phyloP scores from a whole-genome alignment of 2,329 filamentous ascomycete species.

The Acrodontium crateriforme region DNA sequence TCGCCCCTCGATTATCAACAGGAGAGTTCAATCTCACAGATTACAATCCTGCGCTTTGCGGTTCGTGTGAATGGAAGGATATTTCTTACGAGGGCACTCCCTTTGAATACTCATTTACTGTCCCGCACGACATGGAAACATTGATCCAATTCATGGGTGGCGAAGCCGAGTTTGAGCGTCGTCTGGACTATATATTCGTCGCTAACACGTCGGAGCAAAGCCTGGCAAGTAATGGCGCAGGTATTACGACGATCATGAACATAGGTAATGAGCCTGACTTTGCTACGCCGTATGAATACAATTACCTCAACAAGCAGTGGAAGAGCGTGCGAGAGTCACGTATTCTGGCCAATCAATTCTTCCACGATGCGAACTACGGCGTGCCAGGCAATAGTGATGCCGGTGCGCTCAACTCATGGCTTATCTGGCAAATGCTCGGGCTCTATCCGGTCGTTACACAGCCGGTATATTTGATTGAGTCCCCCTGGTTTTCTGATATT shows the following conservation, averaged over 20 bases:
- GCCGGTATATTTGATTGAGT: constrained; percentile 8
- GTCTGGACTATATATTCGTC: constrained; percentile 30
- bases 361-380: constrained; percentile 16
- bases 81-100: constrained; percentile 30
- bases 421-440: constrained; percentile 22
- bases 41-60: constrained; percentile 30
- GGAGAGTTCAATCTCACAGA: constrained; percentile 18
- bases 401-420: constrained; percentile 19
- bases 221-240: constrained; percentile 22
- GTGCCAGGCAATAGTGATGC: constrained; percentile 21
- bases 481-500: constrained; percentile 15
- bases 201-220: constrained; percentile 23
- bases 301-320: constrained; percentile 20
- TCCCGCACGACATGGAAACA: constrained; percentile 29
- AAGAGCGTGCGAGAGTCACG: constrained; percentile 15
- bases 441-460: constrained; percentile 21
- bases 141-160: constrained; percentile 32
- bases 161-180: constrained; percentile 22
- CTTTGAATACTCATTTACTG: constrained; percentile 30
- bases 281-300: constrained; percentile 20
- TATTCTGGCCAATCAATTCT: constrained; percentile 14
- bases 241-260: constrained; percentile 24
- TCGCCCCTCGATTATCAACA: constrained; percentile 14
- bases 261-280: constrained; percentile 23
- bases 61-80: constrained; percentile 28